Evolutionary conservation across 2,329 filamentous ascomycete genomes (phyloP).

Genomic region (Aspergillus fumigatiaffinis): DNA sequence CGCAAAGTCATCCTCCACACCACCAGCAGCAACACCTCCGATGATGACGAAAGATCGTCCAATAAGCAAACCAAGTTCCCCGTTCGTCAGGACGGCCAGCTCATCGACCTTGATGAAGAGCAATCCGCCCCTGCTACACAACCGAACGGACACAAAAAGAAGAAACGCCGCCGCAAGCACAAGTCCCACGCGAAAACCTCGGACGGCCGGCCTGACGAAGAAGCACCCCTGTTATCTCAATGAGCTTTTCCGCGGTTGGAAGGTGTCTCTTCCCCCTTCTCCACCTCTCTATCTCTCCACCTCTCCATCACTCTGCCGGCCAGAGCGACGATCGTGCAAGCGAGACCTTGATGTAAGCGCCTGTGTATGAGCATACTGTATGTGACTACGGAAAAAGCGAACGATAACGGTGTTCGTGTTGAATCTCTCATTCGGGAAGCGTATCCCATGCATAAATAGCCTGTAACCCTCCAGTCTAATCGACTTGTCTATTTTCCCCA

Average conservation of each 20-base stretch:
- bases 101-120: slow-evolving; percentile 11
- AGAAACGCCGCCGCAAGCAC: slow-evolving; percentile 21
- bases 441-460: not conserved
- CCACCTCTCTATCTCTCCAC: not conserved
- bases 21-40: slow-evolving; percentile 53
- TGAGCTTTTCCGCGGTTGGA: not conserved
- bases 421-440: not conserved
- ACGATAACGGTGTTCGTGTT: not conserved
- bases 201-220: slow-evolving; percentile 6
- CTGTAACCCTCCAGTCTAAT: not conserved
- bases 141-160: slow-evolving; percentile 18
- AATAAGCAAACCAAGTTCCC: slow-evolving; percentile 5
- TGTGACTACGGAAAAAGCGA: not conserved
- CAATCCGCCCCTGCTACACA: not conserved
- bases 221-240: slow-evolving; percentile 12
- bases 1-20: slow-evolving; percentile 73
- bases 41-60: slow-evolving; percentile 19
- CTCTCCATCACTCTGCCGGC: slow-evolving; percentile 13
- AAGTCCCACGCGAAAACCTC: slow-evolving; percentile 5
- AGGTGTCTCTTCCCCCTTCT: not conserved
- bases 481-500: not conserved
- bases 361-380: not conserved
- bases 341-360: not conserved
- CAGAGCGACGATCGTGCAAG: slow-evolving; percentile 7
- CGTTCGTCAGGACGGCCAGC: slow-evolving; percentile 10